Evolutionary conservation across 768 basidiomycete genomes (phyloP), one percentile per base, ranked within the genome.

Genomic region (Hygrophorus russula): DNA sequence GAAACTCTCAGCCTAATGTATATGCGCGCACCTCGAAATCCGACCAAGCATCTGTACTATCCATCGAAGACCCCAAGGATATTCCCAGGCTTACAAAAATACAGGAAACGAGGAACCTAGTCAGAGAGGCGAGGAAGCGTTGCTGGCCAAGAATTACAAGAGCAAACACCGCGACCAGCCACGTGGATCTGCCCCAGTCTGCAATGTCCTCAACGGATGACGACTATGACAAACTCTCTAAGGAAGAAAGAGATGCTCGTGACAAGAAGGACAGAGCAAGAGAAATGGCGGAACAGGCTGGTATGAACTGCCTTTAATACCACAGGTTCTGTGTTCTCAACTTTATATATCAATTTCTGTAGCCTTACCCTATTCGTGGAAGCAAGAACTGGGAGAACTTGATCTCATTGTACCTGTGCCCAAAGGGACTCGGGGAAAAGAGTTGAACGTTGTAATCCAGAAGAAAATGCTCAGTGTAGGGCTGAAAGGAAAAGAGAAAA

Each of bases 331-430:
- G 39, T 39, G 8, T 38, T 47, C 45, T 35, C 38, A 41, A 48
- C 46, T 39, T 50, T 50, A 51, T 42, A 52, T 44, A 44, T 45
- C 44, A 49, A 24, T 24, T 55, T 49, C 49, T 49, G 37, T 53
- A 91, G 89, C 79, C 13, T 68, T 99, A 49, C 96, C 96, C 4
- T 98, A 94, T 61, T 67, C 62, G 43, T 99, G 96, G 96, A 80
- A 64, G 37, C 96, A 99, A 58, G 80, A 91, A 53, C 71, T 99
- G 5, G 78, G 76, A 11, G 91, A 96, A 42, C 74, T 96, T 15
- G 87, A 94, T 49, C 64, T 99, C 41, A 67, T 73, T 10, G 67
- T 97, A 8, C 82, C 87, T 6, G 82, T 99, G 3, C 86, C 91
- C 4, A 76, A 82, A 46, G 94, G 92, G 12, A 94, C 91, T 4